Percentiles rank a stretch among this genome's conserved stretches.
These are phyloP conservation scores for Leccinum angustisporum DNA, from an alignment of 1,284 basidiomycete species.

Conservation along the genomic window DNA sequence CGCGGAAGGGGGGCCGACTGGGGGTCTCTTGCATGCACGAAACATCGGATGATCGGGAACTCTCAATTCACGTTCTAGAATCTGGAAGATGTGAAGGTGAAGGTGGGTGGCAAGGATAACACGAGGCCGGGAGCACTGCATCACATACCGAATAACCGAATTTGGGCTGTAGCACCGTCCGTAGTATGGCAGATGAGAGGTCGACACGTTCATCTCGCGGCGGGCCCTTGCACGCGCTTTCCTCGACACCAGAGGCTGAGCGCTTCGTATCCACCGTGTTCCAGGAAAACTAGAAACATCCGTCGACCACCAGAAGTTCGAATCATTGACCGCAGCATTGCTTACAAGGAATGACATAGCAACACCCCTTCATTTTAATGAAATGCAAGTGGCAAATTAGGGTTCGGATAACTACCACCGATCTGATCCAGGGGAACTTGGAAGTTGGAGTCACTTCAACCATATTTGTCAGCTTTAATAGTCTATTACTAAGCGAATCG, in stretches of 20 bases:
- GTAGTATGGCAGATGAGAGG: conserved; percentile 16
- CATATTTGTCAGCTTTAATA: conserved; percentile 25
- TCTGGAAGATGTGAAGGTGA: conserved; percentile 12
- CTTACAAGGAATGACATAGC: conserved; percentile 13
- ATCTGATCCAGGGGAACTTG: conserved; percentile 15
- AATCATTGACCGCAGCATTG: conserved; percentile 10
- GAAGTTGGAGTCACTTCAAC: not conserved
- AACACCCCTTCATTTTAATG: conserved; percentile 21
- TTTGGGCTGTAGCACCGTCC: conserved; percentile 19
- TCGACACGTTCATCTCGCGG: conserved; percentile 17
- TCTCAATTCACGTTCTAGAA: conserved; percentile 29
- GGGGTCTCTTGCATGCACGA: conserved; percentile 23
- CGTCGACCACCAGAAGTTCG: conserved; percentile 7
- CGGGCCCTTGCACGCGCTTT: conserved; percentile 12
- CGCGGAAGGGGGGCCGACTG: conserved; percentile 7
- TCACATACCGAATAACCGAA: conserved; percentile 18
- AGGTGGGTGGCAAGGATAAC: conserved; percentile 30
- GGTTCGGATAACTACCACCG: conserved; percentile 21
- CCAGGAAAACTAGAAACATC: conserved; percentile 11
- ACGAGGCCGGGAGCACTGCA: conserved; percentile 31
- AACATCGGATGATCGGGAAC: conserved; percentile 27
- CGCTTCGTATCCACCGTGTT: conserved; percentile 12
- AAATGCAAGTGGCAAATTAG: conserved; percentile 20
- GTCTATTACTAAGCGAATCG: not conserved
- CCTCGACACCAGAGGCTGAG: not conserved